Base-by-base conservation (phyloP, 768 basidiomycete genomes). In the Trametopsis cervina region DNA sequence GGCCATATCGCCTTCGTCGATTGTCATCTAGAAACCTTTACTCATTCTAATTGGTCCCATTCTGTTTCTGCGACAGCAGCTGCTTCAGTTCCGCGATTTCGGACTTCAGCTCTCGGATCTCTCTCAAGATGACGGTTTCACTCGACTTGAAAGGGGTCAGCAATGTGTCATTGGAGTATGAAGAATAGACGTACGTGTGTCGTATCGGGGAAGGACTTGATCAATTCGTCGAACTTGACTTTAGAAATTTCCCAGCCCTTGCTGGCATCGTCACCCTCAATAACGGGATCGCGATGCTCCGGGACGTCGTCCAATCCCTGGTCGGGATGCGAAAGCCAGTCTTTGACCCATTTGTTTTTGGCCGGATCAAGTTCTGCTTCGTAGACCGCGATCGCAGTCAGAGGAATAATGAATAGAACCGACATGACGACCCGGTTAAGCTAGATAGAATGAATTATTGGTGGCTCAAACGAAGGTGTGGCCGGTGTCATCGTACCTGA, bases 391-490 rank as follows among this genome's bases (percentile, higher is more conserved):
- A 96, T 86, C 13, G 74, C 43, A 3, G 73, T 68, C 24, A 96
- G 70, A 2, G 92, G 91, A 45, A 92, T 51, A 66, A 83, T 85
- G 71, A 97, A 95, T n/a, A 95, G 51, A 37, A 74, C 55, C 20
- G 69, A 66, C 93, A 97, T 95, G 46, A 89, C 73, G 55, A 71
- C 60, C 45, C 83, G 80, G 66, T 95, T 96, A 53, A 92, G 65
- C 82, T 86, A 27, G 23, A 17, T 40, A 7, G 20, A 24, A 22
- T 36, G 41, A 38, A 43, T 26, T 7, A 33, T 2, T 2, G 18
- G n/a, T n/a, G n/a, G n/a, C n/a, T n/a, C n/a, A n/a, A n/a, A n/a
- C n/a, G n/a, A n/a, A n/a, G n/a, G n/a, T n/a, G n/a, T n/a, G n/a
- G n/a, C n/a, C n/a, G n/a, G n/a, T 24, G 24, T 1, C 33, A 11